These are phyloP conservation scores for Sechiopsis laciniata DNA, from an alignment of 306 rosid species.

Conservation along the genomic window DNA sequence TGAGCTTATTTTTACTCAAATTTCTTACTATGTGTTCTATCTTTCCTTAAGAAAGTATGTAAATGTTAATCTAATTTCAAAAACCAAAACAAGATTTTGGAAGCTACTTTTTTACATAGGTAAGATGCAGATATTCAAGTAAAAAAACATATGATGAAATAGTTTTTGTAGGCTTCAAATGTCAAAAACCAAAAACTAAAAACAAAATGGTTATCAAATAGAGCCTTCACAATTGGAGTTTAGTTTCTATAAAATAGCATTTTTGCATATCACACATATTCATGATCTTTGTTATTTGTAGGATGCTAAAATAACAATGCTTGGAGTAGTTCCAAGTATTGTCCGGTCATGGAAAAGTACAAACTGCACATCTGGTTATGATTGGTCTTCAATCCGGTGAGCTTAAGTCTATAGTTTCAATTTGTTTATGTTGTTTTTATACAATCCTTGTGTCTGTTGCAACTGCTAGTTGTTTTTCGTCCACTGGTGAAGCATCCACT, in stretches of 20 bases:
- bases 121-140: no score
- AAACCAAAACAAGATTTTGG: no score
- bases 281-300: conserved; percentile 13
- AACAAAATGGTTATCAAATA: no score
- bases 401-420: conserved; percentile 22
- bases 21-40: no score
- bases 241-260: background rate
- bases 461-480: conserved; percentile 64
- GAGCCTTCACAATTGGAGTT: background rate
- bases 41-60: no score
- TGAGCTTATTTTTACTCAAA: no score
- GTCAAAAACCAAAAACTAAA: no score
- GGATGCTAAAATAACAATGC: conserved; percentile 88
- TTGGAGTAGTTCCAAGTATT: conserved; percentile 86
- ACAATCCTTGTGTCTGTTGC: conserved; percentile 10
- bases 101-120: no score
- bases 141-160: no score
- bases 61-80: no score
- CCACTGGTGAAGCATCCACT: conserved; percentile 89
- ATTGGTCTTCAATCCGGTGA: conserved; percentile 87
- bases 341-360: conserved; percentile 80
- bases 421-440: conserved; percentile 3
- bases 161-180: no score
- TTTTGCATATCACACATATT: conserved; percentile 23
- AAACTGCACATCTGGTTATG: conserved; percentile 55